phyloP scores from a whole-genome alignment of 2,329 filamentous ascomycete species.

The Pseudocercospora fuligena region DNA sequence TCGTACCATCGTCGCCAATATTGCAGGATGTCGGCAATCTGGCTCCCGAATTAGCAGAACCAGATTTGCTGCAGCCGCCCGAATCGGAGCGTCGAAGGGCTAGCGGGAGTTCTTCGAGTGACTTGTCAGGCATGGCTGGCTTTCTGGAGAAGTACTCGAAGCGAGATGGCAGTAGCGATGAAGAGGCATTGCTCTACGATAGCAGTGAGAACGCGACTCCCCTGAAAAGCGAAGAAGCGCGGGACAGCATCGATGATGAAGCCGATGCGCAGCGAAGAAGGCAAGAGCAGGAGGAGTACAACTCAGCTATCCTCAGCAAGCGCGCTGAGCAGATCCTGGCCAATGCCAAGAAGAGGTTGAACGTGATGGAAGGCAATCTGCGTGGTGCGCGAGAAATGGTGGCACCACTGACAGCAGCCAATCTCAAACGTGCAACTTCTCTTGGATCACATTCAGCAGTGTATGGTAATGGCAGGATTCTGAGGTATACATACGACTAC shows the following conservation, averaged over 20 bases:
- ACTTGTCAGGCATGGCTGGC: slow-evolving; percentile 46
- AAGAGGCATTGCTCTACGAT: slow-evolving; percentile 25
- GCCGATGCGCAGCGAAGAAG: slow-evolving; percentile 39
- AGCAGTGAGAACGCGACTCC: slow-evolving; percentile 25
- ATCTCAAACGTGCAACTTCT: slow-evolving; percentile 44
- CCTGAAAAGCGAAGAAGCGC: slow-evolving; percentile 2
- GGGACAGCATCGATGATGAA: slow-evolving; percentile 25
- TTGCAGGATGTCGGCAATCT: slow-evolving; percentile 38
- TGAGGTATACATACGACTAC: slow-evolving; percentile 29
- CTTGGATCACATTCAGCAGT: slow-evolving; percentile 24
- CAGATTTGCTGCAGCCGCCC: slow-evolving; percentile 23
- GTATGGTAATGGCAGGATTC: slow-evolving; percentile 27
- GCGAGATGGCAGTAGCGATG: slow-evolving; percentile 28
- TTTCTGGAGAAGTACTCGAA: slow-evolving; percentile 40
- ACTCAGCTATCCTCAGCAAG: slow-evolving; percentile 76
- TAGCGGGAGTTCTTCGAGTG: slow-evolving; percentile 48
- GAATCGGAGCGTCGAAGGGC: slow-evolving; percentile 38
- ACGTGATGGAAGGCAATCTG: slow-evolving; percentile 92
- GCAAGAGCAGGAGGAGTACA: slow-evolving; percentile 61
- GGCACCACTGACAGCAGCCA: slow-evolving; percentile 44
- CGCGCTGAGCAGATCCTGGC: slow-evolving; percentile 88
- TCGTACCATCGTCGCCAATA: slow-evolving; percentile 38
- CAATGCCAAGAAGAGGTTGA: slow-evolving; percentile 87
- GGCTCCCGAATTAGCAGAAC: slow-evolving; percentile 29
- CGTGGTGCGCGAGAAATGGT: slow-evolving; percentile 67